These are phyloP conservation scores for Alloteropsis semialata DNA, from an alignment of 176 grass and related monocot genomes.

Conservation along the genomic window DNA sequence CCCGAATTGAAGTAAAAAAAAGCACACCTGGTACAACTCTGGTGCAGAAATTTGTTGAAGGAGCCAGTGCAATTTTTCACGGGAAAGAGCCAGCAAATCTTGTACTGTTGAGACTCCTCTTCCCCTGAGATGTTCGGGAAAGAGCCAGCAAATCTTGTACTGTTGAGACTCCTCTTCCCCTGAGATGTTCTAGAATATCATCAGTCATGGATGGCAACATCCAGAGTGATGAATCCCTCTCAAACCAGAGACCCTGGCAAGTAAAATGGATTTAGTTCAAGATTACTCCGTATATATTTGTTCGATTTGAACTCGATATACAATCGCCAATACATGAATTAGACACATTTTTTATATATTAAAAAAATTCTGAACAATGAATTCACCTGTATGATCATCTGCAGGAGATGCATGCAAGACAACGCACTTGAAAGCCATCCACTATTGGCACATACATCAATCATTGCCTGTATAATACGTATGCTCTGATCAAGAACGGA, in stretches of 20 bases:
- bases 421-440: constrained; percentile 90
- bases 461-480: constrained; percentile 97
- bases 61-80: constrained; percentile 59
- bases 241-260: constrained; percentile 86
- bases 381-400: constrained; percentile 97
- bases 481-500: constrained; percentile 99
- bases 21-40: constrained; percentile 70
- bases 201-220: constrained; percentile 92
- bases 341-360: neutral
- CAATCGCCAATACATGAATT: neutral
- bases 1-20: constrained; percentile 18
- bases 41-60: constrained; percentile 55
- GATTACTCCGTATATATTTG: neutral
- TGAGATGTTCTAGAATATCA: constrained; percentile 72
- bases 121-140: constrained; percentile 63
- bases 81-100: constrained; percentile 56
- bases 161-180: constrained; percentile 49
- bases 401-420: constrained; percentile 92
- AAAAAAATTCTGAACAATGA: constrained; percentile 20
- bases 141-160: constrained; percentile 53
- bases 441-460: constrained; percentile 97
- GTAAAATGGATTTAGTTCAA: neutral
- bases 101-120: constrained; percentile 52
- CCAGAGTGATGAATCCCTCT: constrained; percentile 78
- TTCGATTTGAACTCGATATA: constrained; percentile 15